phyloP scores from a whole-genome alignment of 331 rosid species.

The Arachis monticola region DNA sequence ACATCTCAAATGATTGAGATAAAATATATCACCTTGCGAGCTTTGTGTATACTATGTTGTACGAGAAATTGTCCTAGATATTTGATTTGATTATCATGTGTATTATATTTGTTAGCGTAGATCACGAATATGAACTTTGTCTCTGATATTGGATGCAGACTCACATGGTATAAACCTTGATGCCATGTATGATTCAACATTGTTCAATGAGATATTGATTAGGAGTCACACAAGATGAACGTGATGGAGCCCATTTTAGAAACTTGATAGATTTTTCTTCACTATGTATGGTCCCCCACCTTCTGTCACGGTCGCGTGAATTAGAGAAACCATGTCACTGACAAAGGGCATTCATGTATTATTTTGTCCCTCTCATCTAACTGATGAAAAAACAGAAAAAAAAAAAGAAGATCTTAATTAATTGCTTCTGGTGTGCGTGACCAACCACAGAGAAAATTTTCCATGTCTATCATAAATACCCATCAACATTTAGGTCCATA shows the following conservation, averaged over 20 bases:
- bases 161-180: not conserved
- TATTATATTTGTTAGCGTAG: not conserved
- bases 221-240: not conserved
- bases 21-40: not conserved
- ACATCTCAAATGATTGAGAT: not conserved
- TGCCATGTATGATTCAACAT: not conserved
- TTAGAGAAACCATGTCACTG: not conserved
- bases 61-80: not conserved
- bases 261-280: not conserved
- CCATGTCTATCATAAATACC: slow-evolving; percentile 8
- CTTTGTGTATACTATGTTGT: not conserved
- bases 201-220: not conserved
- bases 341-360: not conserved
- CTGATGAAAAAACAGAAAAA: not conserved
- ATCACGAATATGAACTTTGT: not conserved
- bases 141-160: not conserved
- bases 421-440: not conserved
- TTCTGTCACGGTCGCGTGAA: not conserved
- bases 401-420: slow-evolving; percentile 10
- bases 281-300: slow-evolving; percentile 26
- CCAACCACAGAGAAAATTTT: slow-evolving; percentile 7
- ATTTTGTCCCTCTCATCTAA: not conserved
- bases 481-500: not conserved
- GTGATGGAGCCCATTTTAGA: slow-evolving; percentile 10
- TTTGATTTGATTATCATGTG: not conserved